Conservation (phyloP, 495 filamentous ascomycete species). For the Penicillium silybi region DNA sequence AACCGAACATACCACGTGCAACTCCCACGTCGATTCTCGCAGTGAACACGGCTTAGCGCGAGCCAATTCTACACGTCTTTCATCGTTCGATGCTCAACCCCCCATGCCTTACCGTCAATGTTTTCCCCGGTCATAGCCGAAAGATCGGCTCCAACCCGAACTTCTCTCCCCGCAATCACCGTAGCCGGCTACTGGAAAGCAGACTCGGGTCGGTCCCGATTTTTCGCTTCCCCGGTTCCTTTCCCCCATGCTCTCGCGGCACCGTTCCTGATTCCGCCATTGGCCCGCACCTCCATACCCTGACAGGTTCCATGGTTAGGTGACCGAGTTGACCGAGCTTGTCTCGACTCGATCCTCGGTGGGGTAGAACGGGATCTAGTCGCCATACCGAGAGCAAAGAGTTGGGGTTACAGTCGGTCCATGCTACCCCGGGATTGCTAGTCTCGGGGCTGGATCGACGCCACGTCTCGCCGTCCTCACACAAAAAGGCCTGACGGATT, state of each 20-base stretch:
- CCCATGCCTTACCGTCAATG: not conserved
- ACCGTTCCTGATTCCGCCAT: not conserved
- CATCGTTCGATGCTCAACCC: not conserved
- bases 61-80: not conserved
- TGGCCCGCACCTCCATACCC: not conserved
- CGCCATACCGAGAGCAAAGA: not conserved
- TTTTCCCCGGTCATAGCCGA: not conserved
- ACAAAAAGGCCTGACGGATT: conserved; percentile 4
- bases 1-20: not conserved
- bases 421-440: not conserved
- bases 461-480: not conserved
- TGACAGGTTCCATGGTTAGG: not conserved
- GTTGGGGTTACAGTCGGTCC: conserved; percentile 7
- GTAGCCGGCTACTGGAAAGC: not conserved
- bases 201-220: conserved; percentile 2
- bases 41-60: not conserved
- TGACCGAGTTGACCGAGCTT: conserved; percentile 4
- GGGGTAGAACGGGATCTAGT: not conserved
- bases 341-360: not conserved
- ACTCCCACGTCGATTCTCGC: not conserved
- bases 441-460: conserved; percentile 6
- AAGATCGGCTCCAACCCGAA: not conserved
- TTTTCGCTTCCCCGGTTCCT: conserved; percentile 9
- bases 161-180: conserved; percentile 4
- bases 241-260: conserved; percentile 5